These are phyloP conservation scores for Pleurozium schreberi DNA, from an alignment of 225 moss, liverwort and hornwort genomes.

Conservation along the genomic window DNA sequence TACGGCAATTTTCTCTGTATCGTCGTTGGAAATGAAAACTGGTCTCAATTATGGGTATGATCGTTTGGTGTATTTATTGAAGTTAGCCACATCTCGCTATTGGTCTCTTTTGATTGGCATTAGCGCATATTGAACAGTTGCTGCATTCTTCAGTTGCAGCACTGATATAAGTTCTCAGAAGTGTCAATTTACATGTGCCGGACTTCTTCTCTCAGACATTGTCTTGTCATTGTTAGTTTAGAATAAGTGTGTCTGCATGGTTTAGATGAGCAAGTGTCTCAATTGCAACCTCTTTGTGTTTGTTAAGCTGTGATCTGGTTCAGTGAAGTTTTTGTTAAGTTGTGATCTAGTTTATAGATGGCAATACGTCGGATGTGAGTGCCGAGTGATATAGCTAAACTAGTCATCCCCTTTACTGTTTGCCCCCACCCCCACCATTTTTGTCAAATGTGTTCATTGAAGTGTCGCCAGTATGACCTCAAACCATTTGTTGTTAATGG, in stretches of 20 bases:
- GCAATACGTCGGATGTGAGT: neutral
- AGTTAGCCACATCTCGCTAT: neutral
- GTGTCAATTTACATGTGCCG: neutral
- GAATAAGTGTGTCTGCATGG: neutral
- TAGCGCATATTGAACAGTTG: neutral
- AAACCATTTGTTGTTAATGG: neutral
- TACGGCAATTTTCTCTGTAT: conserved; percentile 43
- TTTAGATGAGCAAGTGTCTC: neutral
- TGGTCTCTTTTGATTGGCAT: neutral
- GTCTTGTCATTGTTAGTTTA: neutral
- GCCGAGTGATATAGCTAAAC: neutral
- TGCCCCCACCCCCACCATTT: fast-evolving
- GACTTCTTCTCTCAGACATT: neutral
- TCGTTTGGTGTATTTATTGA: neutral
- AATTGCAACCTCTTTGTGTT: neutral
- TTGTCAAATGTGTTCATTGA: neutral
- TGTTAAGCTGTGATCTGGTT: neutral
- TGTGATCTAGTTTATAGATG: neutral
- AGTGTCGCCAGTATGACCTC: neutral
- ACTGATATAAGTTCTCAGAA: neutral
- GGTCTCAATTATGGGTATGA: neutral
- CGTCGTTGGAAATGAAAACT: conserved; percentile 13
- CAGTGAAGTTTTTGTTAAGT: too few species aligned
- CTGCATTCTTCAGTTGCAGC: neutral
- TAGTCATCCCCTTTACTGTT: too few species aligned